phyloP scores from a whole-genome alignment of 371 early-diverging fungal genomes.

The Choanephora cucurbitarum region DNA sequence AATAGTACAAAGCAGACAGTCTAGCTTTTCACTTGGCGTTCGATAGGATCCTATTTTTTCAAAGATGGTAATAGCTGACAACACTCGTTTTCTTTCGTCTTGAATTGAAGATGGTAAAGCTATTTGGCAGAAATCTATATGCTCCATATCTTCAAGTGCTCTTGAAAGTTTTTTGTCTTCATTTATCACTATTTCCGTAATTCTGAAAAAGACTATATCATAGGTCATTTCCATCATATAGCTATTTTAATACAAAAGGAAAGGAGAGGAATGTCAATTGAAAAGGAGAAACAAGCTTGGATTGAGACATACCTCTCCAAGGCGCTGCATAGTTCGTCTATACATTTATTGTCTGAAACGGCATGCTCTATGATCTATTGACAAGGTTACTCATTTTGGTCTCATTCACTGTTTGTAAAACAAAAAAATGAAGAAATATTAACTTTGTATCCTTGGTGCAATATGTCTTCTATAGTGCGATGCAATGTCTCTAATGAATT shows the following conservation, averaged over 20 bases:
- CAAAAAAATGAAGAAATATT: neutral
- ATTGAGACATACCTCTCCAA: slow-evolving; percentile 38
- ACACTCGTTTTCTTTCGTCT: slow-evolving; percentile 35
- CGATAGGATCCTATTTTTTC: slow-evolving; percentile 53
- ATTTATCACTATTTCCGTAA: slow-evolving; percentile 41
- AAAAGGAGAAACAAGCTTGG: neutral
- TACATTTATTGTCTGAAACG: slow-evolving; percentile 13
- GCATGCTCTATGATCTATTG: slow-evolving; percentile 1
- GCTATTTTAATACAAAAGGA: slow-evolving; percentile 18
- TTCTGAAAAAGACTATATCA: slow-evolving; percentile 60
- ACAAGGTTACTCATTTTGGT: neutral
- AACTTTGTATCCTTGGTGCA: slow-evolving; percentile 21
- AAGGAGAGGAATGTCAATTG: no score
- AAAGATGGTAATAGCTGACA: slow-evolving; percentile 45
- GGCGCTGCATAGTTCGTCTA: slow-evolving; percentile 32
- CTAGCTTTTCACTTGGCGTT: slow-evolving; percentile 56
- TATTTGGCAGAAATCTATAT: slow-evolving; percentile 56
- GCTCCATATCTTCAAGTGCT: slow-evolving; percentile 41
- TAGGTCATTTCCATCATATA: slow-evolving; percentile 60
- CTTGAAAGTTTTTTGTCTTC: slow-evolving; percentile 41
- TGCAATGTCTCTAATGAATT: slow-evolving; percentile 15
- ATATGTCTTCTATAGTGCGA: slow-evolving; percentile 15
- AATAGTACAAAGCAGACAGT: slow-evolving; percentile 45
- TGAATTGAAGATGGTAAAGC: slow-evolving; percentile 38
- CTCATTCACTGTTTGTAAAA: neutral